Base-by-base conservation (phyloP, 805 yeast species). In the Ascoidea asiatica region DNA sequence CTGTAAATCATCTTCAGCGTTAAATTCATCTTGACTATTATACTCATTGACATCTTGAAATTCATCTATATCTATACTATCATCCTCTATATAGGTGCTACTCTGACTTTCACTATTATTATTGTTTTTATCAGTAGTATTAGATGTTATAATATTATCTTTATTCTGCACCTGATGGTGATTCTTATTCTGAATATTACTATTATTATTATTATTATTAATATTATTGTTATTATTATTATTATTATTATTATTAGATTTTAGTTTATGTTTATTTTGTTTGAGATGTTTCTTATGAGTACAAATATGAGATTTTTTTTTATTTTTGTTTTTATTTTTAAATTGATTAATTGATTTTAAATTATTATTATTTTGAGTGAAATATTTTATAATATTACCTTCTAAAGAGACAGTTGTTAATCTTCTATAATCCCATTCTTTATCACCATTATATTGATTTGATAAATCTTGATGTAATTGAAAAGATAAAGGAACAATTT, bases 381-480 rank as follows among this genome's bases (percentile, higher is more conserved):
- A 21, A 53, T 53, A 37, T 55, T 8, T 43, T 53, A 39, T 62
- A 20, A 89, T 70, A 56, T 85, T 89, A 35, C 95, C 97, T 57
- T 87, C 96, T 21, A 90, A 66, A 15, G 88, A 77, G 15, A 89
- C 80, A 0, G 97, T 88, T 21, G 90, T 79, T 47, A 92, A 70
- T 50, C 94, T 66, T 62, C 97, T 77, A 60, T 87, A 90, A 21
- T 95, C 97, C 97, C 97, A 90, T 53, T 81, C 82, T 37, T 72
- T 69, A 41, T 67, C 88, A n/a, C 98, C 98, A 52, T 78, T 72
- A 60, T 77, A 85, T 62, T 77, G 72, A 47, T 80, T 78, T 5
- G 95, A 75, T 40, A 90, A 69, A 47, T 88, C 81, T 55, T 81
- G 86, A 64, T 90, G 98, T 49, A 90, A 69, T 50, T 75, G 73